Percentiles rank a stretch among this genome's conserved stretches.
Evolutionary conservation across 2,329 filamentous ascomycete genomes (phyloP).

Genomic region (Colletotrichum tofieldiae): DNA sequence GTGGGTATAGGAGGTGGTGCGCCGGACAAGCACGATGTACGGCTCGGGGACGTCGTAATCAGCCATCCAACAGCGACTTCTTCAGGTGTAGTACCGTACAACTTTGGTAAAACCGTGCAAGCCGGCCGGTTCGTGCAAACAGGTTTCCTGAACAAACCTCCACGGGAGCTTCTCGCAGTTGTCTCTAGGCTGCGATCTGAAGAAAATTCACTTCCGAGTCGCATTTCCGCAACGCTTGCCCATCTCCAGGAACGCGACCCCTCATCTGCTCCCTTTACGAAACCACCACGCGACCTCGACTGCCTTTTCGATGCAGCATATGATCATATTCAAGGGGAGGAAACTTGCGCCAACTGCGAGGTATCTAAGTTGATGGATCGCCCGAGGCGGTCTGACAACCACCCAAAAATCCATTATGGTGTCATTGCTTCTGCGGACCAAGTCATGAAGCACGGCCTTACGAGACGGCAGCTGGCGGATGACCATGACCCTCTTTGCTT

Average conservation of each 20-base stretch:
- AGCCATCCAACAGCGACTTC: constrained; percentile 17
- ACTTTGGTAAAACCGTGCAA: constrained; percentile 47
- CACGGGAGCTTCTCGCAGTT: constrained; percentile 34
- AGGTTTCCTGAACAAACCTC: constrained; percentile 43
- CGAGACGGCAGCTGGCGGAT: background rate
- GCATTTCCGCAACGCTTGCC: background rate
- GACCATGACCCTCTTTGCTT: constrained; percentile 43
- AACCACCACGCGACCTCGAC: background rate
- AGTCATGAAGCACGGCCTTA: constrained; percentile 42
- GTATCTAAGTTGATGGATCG: background rate
- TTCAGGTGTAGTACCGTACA: constrained; percentile 48
- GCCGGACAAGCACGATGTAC: constrained; percentile 50
- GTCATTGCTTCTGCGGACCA: constrained; percentile 39
- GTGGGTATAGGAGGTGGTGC: background rate
- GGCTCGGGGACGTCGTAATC: constrained; percentile 44
- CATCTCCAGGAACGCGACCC: background rate
- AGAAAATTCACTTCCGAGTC: background rate
- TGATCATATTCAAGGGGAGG: background rate
- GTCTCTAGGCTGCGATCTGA: constrained; percentile 30
- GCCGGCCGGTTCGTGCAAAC: constrained; percentile 29
- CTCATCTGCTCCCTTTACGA: background rate
- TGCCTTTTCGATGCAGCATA: constrained; percentile 18
- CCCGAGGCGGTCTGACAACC: background rate
- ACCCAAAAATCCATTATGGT: constrained; percentile 42
- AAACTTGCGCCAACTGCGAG: constrained; percentile 10